Conservation (phyloP, 169 alveolate genomes). For the Cryptosporidium meleagridis region DNA sequence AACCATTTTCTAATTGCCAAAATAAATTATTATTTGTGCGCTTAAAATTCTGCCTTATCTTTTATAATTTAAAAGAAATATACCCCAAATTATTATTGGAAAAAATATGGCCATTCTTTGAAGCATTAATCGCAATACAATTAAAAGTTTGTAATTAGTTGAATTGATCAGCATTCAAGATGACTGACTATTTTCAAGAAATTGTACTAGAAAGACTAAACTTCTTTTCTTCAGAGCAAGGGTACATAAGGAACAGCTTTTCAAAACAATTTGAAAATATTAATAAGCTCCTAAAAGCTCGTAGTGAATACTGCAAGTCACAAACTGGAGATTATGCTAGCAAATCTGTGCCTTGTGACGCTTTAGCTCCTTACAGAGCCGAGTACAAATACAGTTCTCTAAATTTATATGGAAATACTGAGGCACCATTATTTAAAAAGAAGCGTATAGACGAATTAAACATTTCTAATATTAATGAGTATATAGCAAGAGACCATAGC, state of each 20-base stretch:
- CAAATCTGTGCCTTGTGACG: background rate
- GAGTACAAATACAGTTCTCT: background rate
- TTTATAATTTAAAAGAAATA: background rate
- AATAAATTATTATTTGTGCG: background rate
- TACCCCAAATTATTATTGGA: background rate
- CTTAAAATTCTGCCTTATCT: background rate
- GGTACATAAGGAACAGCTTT: background rate
- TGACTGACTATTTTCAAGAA: constrained; percentile 25
- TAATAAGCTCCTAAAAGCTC: constrained; percentile 2
- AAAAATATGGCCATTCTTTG: background rate
- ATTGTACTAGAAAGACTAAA: constrained; percentile 20
- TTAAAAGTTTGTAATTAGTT: background rate
- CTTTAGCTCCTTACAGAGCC: background rate
- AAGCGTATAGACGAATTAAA: background rate
- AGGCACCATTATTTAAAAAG: background rate
- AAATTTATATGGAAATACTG: background rate
- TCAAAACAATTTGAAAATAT: background rate
- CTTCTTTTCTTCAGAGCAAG: constrained; percentile 59
- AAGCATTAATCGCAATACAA: background rate
- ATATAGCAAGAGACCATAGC: constrained; percentile 69
- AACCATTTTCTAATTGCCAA: background rate
- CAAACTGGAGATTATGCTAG: background rate
- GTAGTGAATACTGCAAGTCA: constrained; percentile 1
- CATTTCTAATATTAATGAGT: background rate
- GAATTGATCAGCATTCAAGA: background rate